Evolutionary conservation across 2,329 filamentous ascomycete species (phyloP), one percentile per base, ranked within the genome.

Genomic region (Trichophyton verrucosum): DNA sequence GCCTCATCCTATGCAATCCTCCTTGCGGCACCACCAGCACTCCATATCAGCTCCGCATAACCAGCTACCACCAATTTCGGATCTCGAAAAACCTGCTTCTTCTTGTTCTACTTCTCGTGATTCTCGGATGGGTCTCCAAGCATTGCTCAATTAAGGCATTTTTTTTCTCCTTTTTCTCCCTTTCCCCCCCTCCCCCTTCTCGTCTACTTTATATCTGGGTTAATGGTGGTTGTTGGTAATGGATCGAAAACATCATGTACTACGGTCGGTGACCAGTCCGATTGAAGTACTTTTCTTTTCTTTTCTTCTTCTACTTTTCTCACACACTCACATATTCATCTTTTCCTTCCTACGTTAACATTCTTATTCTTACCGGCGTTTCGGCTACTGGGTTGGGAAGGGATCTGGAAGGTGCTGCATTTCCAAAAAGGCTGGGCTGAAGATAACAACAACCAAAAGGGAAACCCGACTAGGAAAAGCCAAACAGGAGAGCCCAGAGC

Each of bases 41-140:
- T 62, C 61, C 15, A 62, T 57, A 36, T 62, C 61, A 1, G 61
- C 61, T 24, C 61, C 61, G 13, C 58, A 57, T n/a, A 51, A 58
- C 36, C 63, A 51, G 38, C 56, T 62, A 49, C 22, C 49, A 27
- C 57, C 67, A 9, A 58, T 68, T n/a, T 61, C 69, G 24, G 68
- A 70, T 62, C 44, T 66, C 1, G 71, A 67, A 67, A 36, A 60
- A 20, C 33, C 59, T 20, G 49, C 47, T 33, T 49, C 47, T 33
- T 49, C 63, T 42, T 33, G 61, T 6, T 67, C 70, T 55, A 61
- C 69, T 30, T 53, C 64, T 56, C 72, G 73, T 30, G 74, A 75
- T 63, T 72, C 70, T 22, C 72, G 74, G 17, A 75, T 75, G 72
- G 73, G 73, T 30, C 66, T 75, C 40, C 65, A 71, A 60, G 73